Evolutionary conservation across 345 rosid species (phyloP).

Genomic region (Fremontodendron californicum): DNA sequence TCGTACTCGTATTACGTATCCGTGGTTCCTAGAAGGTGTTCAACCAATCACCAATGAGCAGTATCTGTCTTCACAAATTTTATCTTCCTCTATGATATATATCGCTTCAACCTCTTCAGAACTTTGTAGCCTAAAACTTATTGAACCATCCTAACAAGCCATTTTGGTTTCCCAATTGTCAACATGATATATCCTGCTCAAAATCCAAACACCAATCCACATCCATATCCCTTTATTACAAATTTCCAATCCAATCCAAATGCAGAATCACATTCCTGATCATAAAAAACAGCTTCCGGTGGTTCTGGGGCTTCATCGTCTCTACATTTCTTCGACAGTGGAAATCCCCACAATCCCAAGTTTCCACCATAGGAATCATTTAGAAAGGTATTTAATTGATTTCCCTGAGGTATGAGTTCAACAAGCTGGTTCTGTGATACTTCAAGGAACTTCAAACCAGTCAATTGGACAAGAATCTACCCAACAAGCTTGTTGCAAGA

Average conservation of each 20-base stretch:
- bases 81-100: no score
- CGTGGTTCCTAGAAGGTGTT: no score
- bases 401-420: conserved; percentile 16
- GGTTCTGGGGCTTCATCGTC: no score
- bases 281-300: background rate
- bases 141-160: background rate
- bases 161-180: background rate
- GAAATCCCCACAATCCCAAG: background rate
- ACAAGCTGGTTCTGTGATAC: conserved; percentile 15
- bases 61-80: no score
- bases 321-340: background rate
- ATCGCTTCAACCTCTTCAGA: background rate
- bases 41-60: no score
- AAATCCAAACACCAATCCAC: background rate
- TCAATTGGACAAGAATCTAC: background rate
- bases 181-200: background rate
- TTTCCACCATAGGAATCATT: background rate
- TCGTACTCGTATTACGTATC: no score
- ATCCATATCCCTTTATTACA: background rate
- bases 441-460: background rate
- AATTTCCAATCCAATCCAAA: background rate
- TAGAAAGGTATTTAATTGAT: background rate
- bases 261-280: background rate
- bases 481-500: background rate
- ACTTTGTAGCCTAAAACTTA: background rate